Evolutionary conservation across 306 rosid genomes (phyloP), one percentile per base, ranked within the genome.

Genomic region (Quercus bicolor): DNA sequence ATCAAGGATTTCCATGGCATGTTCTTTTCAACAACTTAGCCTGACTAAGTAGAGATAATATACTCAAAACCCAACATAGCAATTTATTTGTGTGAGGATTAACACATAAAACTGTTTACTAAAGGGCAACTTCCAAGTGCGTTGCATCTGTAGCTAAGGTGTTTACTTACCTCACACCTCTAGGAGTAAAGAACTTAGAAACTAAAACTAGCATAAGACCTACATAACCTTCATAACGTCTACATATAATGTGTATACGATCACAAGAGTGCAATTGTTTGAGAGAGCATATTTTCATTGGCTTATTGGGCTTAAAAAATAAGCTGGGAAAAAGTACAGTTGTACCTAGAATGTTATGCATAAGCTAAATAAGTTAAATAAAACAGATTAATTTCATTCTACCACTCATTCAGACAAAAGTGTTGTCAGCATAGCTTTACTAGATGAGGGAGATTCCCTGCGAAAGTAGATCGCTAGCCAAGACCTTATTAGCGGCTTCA

Each of bases 381-480:
- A 8, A 40, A 40, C 45, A 40, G 11, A 40, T 40, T 40, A 40
- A 40, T 40, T 40, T 40, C 45, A 40, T 40, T 40, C 45, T 40
- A 40, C 45, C 45, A 40, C 45, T 40, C 45, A 40, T 40, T 40
- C 45, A 40, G 45, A 8, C 12, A 8, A 40, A 40, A 40, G 45
- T 40, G 45, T 40, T 8, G 45, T 19, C 9, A 51, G 23, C 23
- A 53, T 20, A 55, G 75, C 70, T 60, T 83, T 61, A 80, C 51
- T 84, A 83, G 77, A 81, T 80, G 20, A 88, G 91, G 69, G 68
- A 56, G 68, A 84, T 71, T 55, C 92, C 94, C 68, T 86, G 90
- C 70, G 37, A 54, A 81, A 88, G 81, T 68, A 90, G 86, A 72
- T 53, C 72, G 14, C 73, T 83, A 40, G 92, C 90, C 89, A 90